A percentile compares a stretch with the other conserved stretches of the same genome.
phyloP scores from a whole-genome alignment of 2,329 filamentous ascomycete species.

The Metarhizium sp. region DNA sequence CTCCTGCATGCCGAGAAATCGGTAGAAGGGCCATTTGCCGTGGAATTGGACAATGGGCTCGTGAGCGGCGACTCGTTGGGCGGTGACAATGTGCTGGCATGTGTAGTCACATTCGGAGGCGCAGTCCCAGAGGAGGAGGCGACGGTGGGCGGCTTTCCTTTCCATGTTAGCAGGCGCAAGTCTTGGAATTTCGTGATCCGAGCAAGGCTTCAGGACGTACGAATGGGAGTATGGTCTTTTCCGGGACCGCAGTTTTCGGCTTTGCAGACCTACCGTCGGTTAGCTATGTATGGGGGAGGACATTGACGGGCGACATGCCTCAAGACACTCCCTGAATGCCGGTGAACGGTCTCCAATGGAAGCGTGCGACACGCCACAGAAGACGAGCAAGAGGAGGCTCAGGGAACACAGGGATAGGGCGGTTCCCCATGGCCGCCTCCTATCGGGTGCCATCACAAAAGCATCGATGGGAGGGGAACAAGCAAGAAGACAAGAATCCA shows the following conservation, averaged over 20 bases:
- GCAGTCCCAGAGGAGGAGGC: slow-evolving; percentile 87
- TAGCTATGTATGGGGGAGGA: slow-evolving; percentile 7
- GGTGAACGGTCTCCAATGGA: slow-evolving; percentile 78
- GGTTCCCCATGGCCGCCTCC: slow-evolving; percentile 23
- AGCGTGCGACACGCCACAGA: slow-evolving; percentile 45
- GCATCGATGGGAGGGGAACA: slow-evolving; percentile 16
- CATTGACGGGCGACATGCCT: slow-evolving; percentile 40
- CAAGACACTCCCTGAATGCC: slow-evolving; percentile 78
- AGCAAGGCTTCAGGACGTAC: slow-evolving; percentile 39
- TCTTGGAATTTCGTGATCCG: neutral
- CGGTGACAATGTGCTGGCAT: slow-evolving; percentile 88
- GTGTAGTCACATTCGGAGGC: slow-evolving; percentile 93
- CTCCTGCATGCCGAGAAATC: slow-evolving; percentile 88
- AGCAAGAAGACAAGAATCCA: neutral
- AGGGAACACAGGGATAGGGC: slow-evolving; percentile 23
- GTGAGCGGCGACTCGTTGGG: slow-evolving; percentile 54
- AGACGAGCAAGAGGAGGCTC: slow-evolving; percentile 27
- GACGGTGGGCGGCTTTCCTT: slow-evolving; percentile 64
- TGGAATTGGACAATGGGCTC: slow-evolving; percentile 82
- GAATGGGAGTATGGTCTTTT: slow-evolving; percentile 51
- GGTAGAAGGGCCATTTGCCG: slow-evolving; percentile 96
- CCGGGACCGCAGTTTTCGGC: slow-evolving; percentile 67
- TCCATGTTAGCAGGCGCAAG: slow-evolving; percentile 2
- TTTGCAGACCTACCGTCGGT: slow-evolving; percentile 58
- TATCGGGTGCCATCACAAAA: slow-evolving; percentile 19